Base-by-base conservation (phyloP, 164 flowering plant genomes). In the Houttuynia cordata region DNA sequence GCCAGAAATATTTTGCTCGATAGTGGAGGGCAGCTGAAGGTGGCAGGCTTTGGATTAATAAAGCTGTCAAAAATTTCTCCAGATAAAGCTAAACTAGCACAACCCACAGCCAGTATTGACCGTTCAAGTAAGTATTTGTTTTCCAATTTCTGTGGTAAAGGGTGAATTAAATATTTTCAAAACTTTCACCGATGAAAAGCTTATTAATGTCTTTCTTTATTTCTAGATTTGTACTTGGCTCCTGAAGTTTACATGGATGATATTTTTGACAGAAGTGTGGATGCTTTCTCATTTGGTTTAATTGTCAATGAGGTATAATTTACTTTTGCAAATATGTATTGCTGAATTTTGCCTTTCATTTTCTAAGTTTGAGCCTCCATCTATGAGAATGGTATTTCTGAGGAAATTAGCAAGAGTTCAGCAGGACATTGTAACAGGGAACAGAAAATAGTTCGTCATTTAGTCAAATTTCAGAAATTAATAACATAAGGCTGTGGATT, bases 1-100 rank as follows among this genome's bases (percentile, higher is more conserved):
- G 97, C 88, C 98, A 94, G 97, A 88, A 94, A 94, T 85, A 80
- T 94, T 85, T 88, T 88, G 91, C 95, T 91, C 80, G 97, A 91
- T 78, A 79, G 67, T 81, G 96, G 86, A 70, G 96, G 96, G 37
- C 93, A 73, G 45, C 68, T 91, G 81, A 94, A 94, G 81, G 78
- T 94, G 25, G 76, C 96, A 34, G 96, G 97, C 56, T 91, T 94
- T 76, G 99, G 99, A 53, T 73, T 84, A 74, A 65, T 81, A 64
- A 78, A 75, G 52, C 68, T 91, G 76, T 80, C 91, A 56, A 78
- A 80, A 58, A 64, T 84, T 15, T 77, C 96, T 61, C 78, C 86
- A 6, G 88, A 81, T 65, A 83, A 84, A 76, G 85, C 76, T 56
- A 85, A 80, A 67, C 55, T 88, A 42, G 71, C 74, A 47, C 79